A percentile compares a stretch with the other conserved stretches of the same genome.
These are phyloP conservation scores for Dittrichia graveolens DNA, from an alignment of 129 eudicot genomes.

Conservation along the genomic window DNA sequence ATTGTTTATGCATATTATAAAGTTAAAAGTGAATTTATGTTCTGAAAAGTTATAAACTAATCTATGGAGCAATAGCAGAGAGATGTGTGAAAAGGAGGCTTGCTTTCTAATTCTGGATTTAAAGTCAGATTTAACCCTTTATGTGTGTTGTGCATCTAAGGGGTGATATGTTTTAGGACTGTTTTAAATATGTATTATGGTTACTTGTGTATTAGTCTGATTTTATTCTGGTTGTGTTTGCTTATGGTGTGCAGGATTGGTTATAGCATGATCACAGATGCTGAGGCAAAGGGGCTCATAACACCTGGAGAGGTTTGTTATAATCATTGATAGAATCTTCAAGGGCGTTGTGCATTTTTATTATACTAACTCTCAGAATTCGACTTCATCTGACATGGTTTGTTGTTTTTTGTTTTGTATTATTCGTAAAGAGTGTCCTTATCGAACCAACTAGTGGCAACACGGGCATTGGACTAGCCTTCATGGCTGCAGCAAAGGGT, in stretches of 20 bases:
- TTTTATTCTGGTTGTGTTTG: constrained; percentile 18
- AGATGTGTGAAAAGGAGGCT: too few species aligned
- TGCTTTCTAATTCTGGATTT: too few species aligned
- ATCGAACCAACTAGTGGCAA: constrained; percentile 97
- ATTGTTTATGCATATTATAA: constrained; percentile 13
- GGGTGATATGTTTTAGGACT: not conserved
- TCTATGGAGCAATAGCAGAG: too few species aligned
- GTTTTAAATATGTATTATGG: too few species aligned
- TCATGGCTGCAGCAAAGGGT: constrained; percentile 95
- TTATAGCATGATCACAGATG: constrained; percentile 96
- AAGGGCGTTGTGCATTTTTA: not conserved
- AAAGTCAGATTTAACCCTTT: too few species aligned
- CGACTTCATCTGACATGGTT: not conserved
- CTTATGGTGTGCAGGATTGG: constrained; percentile 72
- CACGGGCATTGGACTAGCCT: constrained; percentile 92
- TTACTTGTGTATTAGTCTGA: constrained; percentile 1
- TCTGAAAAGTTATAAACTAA: too few species aligned
- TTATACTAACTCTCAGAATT: not conserved
- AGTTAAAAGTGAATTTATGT: not conserved
- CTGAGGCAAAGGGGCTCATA: constrained; percentile 78
- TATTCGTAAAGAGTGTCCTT: constrained; percentile 64
- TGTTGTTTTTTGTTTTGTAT: constrained; percentile 2
- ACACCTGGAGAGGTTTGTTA: constrained; percentile 81
- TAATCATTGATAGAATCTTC: constrained; percentile 1
- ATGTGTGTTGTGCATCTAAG: too few species aligned